Conservation (phyloP, 257 asterid genomes). For the Fraxinus americana region DNA sequence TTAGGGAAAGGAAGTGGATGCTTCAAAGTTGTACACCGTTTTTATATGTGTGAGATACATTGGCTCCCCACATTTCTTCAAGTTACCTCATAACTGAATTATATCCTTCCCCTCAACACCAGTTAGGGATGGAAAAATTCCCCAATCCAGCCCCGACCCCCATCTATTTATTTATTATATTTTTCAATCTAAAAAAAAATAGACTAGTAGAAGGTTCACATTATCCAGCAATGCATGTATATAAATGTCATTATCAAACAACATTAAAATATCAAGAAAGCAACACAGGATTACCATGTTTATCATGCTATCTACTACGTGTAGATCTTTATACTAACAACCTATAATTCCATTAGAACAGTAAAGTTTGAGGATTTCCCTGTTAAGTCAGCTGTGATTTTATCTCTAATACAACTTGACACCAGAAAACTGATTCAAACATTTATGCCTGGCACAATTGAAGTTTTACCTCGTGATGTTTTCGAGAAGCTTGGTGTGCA, state of each 20-base stretch:
- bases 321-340: conserved; percentile 16
- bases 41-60: background rate
- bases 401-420: background rate
- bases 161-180: too few relatives aligned
- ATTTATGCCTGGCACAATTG: background rate
- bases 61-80: background rate
- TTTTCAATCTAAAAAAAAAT: background rate
- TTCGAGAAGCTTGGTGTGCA: conserved; percentile 94
- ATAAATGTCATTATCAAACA: background rate
- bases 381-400: conserved; percentile 15
- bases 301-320: background rate
- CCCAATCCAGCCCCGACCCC: too few relatives aligned
- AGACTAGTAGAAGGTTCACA: background rate
- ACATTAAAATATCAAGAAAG: conserved; percentile 12
- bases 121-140: too few relatives aligned
- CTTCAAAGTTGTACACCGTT: background rate
- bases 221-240: conserved; percentile 10
- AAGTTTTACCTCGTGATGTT: conserved; percentile 74
- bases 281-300: conserved; percentile 10
- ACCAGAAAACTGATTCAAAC: conserved; percentile 1
- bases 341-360: background rate
- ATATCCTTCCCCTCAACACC: background rate
- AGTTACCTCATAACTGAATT: background rate
- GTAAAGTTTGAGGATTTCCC: background rate
- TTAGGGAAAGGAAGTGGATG: background rate